Base-by-base conservation (phyloP, 2,329 filamentous ascomycete genomes). In the Torrubiella hemipterigena region DNA sequence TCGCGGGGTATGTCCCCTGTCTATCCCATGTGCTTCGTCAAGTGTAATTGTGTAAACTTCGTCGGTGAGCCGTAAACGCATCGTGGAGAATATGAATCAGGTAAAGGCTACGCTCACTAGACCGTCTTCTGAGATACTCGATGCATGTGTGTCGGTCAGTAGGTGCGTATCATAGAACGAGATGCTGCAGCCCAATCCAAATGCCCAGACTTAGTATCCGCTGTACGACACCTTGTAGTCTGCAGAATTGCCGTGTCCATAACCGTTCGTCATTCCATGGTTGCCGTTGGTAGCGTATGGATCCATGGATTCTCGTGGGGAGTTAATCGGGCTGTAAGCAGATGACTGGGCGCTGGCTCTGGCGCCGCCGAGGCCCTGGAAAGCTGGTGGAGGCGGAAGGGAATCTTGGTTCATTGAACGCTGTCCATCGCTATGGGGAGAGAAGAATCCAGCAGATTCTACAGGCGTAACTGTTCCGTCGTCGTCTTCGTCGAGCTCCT, bases 401-500 rank as follows among this genome's bases (percentile, higher is more conserved):
- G 56, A 52, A 20, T 57, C 59, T 29, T 61, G 58, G 21, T 36
- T 26, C 27, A 32, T 35, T 12, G 49, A 48, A 18, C 42, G 42
- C 27, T 54, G 55, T 38, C 44, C 52, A 7, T 52, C 67, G 38
- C 59, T 67, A 24, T 56, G 66, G 37, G 64, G 73, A 31, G 63
- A 81, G 51, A 83, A 81, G 56, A 81, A 83, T 13, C 73, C 73
- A 2, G 69, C 69, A 6, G 74, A 77, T 35, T 81, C 77, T 24
- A 79, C 67, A 1, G 79, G 76, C 6, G 73, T 75, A 8, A 73
- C 56, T 7, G 67, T 69, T 31, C 69, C 73, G 31, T 85, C 79
- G 30, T 85, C 79, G 9, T 85, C 80, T 15, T 81, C 74, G 32
- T 85, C 80, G n/a, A 91, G 59, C 47, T 93, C 83, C 27, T 74